Evolutionary conservation across 495 filamentous ascomycete genomes (phyloP).

Genomic region (Amniculicola lignicola): DNA sequence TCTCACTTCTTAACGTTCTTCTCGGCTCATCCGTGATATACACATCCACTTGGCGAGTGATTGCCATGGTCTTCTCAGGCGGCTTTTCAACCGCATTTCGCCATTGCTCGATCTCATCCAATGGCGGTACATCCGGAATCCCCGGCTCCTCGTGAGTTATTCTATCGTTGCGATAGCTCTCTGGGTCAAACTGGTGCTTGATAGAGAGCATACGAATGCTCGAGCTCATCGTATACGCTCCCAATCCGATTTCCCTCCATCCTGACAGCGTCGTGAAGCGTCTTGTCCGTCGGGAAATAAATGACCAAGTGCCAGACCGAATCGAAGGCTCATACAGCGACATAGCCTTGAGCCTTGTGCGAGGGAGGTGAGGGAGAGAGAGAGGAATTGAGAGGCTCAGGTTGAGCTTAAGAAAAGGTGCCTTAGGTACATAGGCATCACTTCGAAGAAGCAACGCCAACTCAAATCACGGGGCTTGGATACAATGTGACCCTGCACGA

Average conservation of each 20-base stretch:
- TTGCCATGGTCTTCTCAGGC: not conserved
- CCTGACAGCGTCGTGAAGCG: constrained; percentile 22
- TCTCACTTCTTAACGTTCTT: not conserved
- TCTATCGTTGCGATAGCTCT: constrained; percentile 3
- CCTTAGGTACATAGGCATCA: too few species aligned
- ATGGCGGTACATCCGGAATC: not conserved
- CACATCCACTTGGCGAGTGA: not conserved
- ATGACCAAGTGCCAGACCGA: constrained; percentile 5
- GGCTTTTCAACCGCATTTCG: not conserved
- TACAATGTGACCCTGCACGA: too few species aligned
- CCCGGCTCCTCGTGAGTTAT: not conserved
- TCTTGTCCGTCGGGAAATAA: constrained; percentile 1
- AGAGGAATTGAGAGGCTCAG: too few species aligned
- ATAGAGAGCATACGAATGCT: constrained; percentile 12
- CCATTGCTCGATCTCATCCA: not conserved
- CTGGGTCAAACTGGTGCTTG: constrained; percentile 17
- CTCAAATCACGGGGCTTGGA: too few species aligned
- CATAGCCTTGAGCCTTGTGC: not conserved
- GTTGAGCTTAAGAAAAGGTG: too few species aligned
- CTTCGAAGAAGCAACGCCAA: too few species aligned
- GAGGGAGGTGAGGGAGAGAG: not conserved
- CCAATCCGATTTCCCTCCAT: constrained; percentile 18
- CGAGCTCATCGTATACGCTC: constrained; percentile 19
- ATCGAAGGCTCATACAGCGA: constrained; percentile 19
- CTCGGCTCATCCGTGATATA: not conserved